Conservation (phyloP, 75 land plant species). For the Ceratopteris richardii region DNA sequence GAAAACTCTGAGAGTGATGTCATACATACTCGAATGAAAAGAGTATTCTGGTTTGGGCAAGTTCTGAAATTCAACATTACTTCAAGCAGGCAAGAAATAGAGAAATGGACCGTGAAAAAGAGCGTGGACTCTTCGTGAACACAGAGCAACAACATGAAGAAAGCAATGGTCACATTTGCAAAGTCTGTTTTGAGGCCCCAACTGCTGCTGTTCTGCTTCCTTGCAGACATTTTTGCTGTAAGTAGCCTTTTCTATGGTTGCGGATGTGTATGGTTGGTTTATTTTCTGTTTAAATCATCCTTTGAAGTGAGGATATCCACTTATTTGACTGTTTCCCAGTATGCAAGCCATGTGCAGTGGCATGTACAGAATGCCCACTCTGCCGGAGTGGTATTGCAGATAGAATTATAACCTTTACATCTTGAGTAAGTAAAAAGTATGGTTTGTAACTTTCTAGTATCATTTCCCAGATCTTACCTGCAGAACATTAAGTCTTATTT, state of each 20-base stretch:
- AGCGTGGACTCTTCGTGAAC: neutral
- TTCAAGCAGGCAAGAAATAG: constrained; percentile 1
- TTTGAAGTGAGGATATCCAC: neutral
- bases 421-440: neutral
- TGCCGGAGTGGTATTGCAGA: constrained; percentile 65
- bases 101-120: neutral
- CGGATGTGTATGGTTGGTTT: neutral
- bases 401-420: constrained; percentile 65
- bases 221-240: constrained; percentile 86
- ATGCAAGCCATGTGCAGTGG: constrained; percentile 80
- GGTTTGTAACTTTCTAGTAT: too few relatives aligned
- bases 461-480: too few relatives aligned
- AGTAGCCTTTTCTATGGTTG: constrained; percentile 14
- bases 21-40: too few relatives aligned
- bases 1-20: too few relatives aligned
- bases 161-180: constrained; percentile 58
- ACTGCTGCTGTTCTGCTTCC: constrained; percentile 83
- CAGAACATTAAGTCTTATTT: too few relatives aligned
- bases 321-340: constrained; percentile 29
- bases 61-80: too few relatives aligned
- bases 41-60: too few relatives aligned
- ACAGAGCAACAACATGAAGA: constrained; percentile 21
- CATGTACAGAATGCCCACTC: constrained; percentile 77
- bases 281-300: neutral
- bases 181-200: constrained; percentile 80